Evolutionary conservation across 495 filamentous ascomycete species (phyloP), one percentile per base, ranked within the genome.

Genomic region (Xylaria intraflava): DNA sequence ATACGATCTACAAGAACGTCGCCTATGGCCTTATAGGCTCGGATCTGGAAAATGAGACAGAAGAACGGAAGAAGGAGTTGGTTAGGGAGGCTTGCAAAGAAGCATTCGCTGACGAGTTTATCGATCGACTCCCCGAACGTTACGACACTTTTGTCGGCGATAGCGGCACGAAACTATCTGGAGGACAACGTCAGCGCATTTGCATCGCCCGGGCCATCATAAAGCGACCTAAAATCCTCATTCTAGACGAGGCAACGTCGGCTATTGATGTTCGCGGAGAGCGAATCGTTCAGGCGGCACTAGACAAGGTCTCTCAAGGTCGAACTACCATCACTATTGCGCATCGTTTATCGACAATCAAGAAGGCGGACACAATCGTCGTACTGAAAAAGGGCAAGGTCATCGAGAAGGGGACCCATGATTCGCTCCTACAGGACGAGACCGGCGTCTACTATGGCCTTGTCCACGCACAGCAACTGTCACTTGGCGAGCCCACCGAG

Each of bases 201-300:
- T 85, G 84, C 23, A 82, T 90, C 49, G 86, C 87, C 33, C 71
- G 86, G 51, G 83, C 85, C 11, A 79, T 83, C 30, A 69, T 95
- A 14, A 82, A 83, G 47, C 78, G 90, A 51, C 85, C 88, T 0
- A 83, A 85, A 38, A 83, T 95, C 30, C 70, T 96, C 20, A 84
- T 96, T 16, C 72, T 96, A 46, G 90, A 95, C 64, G 90, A 95
- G 62, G 88, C 88, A 5, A 95, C 89, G 2, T 84, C 82, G 62
- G 85, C 88, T 20, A 73, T 95, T n/a, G 89, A 95, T 64, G 76
- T 79, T 10, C 77, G 75, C 23, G 86, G 84, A 53, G 87, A 90
- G 59, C 72, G 74, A 22, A 77, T 81, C 22, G 79, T 93, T 27
- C 85, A 92, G 66, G 80, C 78, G n/a, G 80, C 82, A 3, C 75